These are phyloP conservation scores for Leucosporidium scottii DNA, from an alignment of 768 basidiomycete species.

Conservation along the genomic window DNA sequence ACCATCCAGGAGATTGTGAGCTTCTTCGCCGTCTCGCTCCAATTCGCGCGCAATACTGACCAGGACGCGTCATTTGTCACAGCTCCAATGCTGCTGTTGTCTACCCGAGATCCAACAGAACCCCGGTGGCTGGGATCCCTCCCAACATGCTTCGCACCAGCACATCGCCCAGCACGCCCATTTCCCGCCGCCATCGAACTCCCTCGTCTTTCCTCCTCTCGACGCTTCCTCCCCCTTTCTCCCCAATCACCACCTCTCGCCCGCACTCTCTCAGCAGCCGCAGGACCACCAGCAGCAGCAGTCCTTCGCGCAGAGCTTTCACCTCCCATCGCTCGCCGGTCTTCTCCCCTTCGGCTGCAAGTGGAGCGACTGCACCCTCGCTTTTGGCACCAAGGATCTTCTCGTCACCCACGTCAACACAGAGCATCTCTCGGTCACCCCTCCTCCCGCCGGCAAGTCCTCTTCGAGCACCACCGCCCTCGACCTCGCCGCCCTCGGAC, in stretches of 20 bases:
- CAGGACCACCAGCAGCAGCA: neutral
- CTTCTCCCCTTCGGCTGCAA: constrained; percentile 1
- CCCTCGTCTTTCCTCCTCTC: neutral
- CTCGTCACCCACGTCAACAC: constrained; percentile 17
- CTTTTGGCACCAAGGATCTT: constrained; percentile 3
- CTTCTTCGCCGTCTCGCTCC: neutral
- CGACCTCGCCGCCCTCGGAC: neutral
- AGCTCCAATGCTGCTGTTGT: constrained; percentile 32
- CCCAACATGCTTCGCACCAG: constrained; percentile 5
- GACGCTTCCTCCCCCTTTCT: neutral
- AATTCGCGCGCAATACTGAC: neutral
- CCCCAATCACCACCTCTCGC: neutral
- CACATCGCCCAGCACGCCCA: constrained; percentile 22
- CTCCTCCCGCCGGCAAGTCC: neutral
- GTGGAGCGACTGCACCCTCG: constrained; percentile 11
- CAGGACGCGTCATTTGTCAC: too few relatives aligned
- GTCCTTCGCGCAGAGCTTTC: too few relatives aligned
- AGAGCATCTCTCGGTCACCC: constrained; percentile 1
- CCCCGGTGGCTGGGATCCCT: constrained; percentile 15
- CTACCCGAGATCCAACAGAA: constrained; percentile 3
- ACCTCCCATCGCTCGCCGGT: neutral
- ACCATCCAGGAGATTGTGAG: constrained; percentile 30
- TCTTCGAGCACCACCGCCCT: neutral
- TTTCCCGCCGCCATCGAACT: constrained; percentile 1
- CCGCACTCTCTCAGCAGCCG: neutral